Percentiles rank a stretch among this genome's conserved stretches.
Evolutionary conservation across 495 filamentous ascomycete species (phyloP).

Genomic region (Parachaetomium inaequale): DNA sequence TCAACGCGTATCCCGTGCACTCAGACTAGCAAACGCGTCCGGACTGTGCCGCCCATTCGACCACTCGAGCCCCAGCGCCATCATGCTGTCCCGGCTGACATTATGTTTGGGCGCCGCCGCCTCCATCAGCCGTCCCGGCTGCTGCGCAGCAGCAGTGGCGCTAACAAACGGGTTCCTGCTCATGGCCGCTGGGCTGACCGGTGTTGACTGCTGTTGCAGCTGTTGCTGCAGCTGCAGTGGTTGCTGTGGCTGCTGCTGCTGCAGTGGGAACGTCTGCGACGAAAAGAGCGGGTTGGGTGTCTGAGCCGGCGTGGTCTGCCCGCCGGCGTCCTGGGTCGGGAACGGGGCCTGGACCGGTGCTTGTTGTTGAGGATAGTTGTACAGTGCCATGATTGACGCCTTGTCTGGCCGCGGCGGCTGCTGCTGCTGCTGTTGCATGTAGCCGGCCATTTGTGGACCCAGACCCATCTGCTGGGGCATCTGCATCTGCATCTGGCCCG

Average conservation of each 20-base stretch:
- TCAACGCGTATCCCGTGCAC: conserved; percentile 49
- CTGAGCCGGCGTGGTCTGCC: conserved; percentile 19
- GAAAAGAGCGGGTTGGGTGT: conserved; percentile 20
- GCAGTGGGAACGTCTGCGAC: conserved; percentile 25
- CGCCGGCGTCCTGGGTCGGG: conserved; percentile 14
- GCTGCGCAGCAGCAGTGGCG: conserved; percentile 12
- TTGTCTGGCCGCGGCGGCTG: conserved; percentile 58
- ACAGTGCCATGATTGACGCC: conserved; percentile 81
- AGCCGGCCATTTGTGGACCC: conserved; percentile 22
- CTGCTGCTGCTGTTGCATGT: conserved; percentile 28
- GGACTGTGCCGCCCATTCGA: conserved; percentile 83
- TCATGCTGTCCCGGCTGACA: conserved; percentile 85
- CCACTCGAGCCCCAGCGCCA: conserved; percentile 64
- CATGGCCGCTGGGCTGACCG: conserved; percentile 28
- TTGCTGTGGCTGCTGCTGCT: conserved; percentile 18
- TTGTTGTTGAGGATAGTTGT: conserved; percentile 71
- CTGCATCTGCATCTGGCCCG: conserved; percentile 32
- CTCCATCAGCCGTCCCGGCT: conserved; percentile 22
- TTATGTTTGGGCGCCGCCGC: conserved; percentile 43
- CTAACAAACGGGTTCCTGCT: conserved; percentile 50
- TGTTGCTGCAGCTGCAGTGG: conserved; percentile 26
- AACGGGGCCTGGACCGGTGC: conserved; percentile 49
- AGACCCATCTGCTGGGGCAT: conserved; percentile 34
- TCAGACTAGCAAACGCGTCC: conserved; percentile 95
- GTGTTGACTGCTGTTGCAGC: conserved; percentile 16